These are phyloP conservation scores for Chaetomium olivaceum DNA, from an alignment of 2,329 filamentous ascomycete species.

Conservation along the genomic window DNA sequence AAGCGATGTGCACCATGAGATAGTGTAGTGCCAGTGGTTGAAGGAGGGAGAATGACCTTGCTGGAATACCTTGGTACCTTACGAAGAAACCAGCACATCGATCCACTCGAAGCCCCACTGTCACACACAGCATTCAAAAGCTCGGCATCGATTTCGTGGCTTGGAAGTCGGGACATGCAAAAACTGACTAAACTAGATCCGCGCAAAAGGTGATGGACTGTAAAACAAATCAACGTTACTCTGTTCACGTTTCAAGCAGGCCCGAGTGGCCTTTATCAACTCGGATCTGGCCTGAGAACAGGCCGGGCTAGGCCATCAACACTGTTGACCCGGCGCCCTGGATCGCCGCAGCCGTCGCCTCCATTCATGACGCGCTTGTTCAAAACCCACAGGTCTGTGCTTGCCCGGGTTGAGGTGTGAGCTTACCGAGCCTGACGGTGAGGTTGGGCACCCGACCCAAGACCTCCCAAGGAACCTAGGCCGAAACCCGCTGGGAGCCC, in stretches of 20 bases:
- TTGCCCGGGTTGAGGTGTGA: background rate
- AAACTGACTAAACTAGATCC: background rate
- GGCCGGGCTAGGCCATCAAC: background rate
- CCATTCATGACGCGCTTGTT: background rate
- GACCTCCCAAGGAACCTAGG: background rate
- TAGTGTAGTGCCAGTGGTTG: background rate
- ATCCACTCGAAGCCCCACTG: background rate
- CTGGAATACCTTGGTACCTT: background rate
- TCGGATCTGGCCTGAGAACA: background rate
- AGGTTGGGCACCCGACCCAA: background rate
- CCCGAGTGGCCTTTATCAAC: background rate
- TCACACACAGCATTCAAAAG: background rate
- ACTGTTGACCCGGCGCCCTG: slow-evolving; percentile 18
- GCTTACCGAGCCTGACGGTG: background rate
- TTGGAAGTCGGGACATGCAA: background rate
- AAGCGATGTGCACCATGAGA: background rate
- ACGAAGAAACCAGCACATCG: background rate
- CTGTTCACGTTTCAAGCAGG: background rate
- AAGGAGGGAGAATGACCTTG: background rate
- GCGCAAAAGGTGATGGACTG: background rate
- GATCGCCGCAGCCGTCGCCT: slow-evolving; percentile 11
- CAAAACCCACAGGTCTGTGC: background rate
- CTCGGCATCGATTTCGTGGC: background rate
- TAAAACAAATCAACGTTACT: background rate
- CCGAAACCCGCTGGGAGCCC: background rate